Base-by-base conservation (phyloP, 257 asterid species). In the Misopates orontium region DNA sequence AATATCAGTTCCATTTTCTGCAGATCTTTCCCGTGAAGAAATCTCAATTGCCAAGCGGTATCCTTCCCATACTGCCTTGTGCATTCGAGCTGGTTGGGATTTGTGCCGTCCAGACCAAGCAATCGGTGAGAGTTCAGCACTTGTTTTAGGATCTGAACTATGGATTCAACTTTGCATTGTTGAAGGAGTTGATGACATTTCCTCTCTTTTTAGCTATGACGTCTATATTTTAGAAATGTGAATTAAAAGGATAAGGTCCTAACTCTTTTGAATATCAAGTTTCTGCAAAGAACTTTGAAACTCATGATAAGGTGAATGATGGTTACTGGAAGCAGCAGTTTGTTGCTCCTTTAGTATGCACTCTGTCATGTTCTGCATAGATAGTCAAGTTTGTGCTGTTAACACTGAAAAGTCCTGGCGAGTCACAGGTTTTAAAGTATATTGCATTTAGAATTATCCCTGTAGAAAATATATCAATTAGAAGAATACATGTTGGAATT, bases 1-100 rank as follows among this genome's bases (percentile, higher is more conserved):
- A 61, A 21, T 22, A 23, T 56, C 24, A 56, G 15, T 45, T 48
- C 21, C 65, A 40, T 61, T 45, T 32, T 68, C 67, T 78, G 74
- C 80, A 94, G 99, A 94, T 82, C 97, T 94, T 69, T 77, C 96
- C 19, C 90, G 87, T 16, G 97, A 88, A 66, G 95, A 85, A 77
- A 79, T 84, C 66, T 72, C 87, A 51, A 73, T 85, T 67, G 86
- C 99, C 78, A 90, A 83, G 73, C 93, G 91, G 71, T 94, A 90
- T 88, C 99, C 99, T 68, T 77, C 95, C 51, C 96, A 90, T 24
- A 82, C 95, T 53, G 89, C 96, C 25, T 74, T 94, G 78, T 94
- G 99, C 82, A 80, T 94, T 71, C 82, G 95, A 70, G 84, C 83
- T 61, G 97, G 99, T 56, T 94, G 99, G 99, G 97, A 90, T 62